phyloP scores from a whole-genome alignment of 2,329 filamentous ascomycete species.

The Albophoma yamanashiensis region DNA sequence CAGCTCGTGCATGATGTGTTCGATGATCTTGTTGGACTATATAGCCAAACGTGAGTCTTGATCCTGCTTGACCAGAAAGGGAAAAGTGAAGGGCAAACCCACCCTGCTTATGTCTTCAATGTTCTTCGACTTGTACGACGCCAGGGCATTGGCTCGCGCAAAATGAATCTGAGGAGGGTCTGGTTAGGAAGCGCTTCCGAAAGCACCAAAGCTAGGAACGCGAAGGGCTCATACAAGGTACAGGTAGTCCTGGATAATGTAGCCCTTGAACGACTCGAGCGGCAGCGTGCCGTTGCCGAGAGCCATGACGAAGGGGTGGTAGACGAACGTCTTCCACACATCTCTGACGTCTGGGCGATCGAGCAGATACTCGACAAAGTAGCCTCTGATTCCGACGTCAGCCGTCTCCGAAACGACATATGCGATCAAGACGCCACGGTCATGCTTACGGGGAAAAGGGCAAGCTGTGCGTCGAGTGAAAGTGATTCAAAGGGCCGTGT shows the following conservation, averaged over 20 bases:
- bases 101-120: slow-evolving; percentile 64
- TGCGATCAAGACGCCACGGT: background rate
- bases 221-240: slow-evolving; percentile 52
- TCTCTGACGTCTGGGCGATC: slow-evolving; percentile 61
- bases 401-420: background rate
- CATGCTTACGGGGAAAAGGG: slow-evolving; percentile 54
- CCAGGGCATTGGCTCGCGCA: slow-evolving; percentile 73
- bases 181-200: background rate
- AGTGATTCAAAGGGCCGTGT: slow-evolving; percentile 67
- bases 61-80: background rate
- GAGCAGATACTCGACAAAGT: slow-evolving; percentile 76
- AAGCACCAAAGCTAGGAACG: background rate
- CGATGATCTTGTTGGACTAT: slow-evolving; percentile 48
- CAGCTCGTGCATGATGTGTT: slow-evolving; percentile 71
- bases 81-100: slow-evolving; percentile 15
- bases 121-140: slow-evolving; percentile 71
- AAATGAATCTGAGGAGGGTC: slow-evolving; percentile 58
- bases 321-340: slow-evolving; percentile 65
- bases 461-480: slow-evolving; percentile 58
- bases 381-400: slow-evolving; percentile 37
- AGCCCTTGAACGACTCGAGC: slow-evolving; percentile 70
- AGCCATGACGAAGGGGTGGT: slow-evolving; percentile 72
- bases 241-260: slow-evolving; percentile 86
- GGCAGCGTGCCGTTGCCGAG: slow-evolving; percentile 69
- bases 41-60: background rate